Evolutionary conservation across 345 rosid species (phyloP).

Genomic region (Melaleuca alternifolia): DNA sequence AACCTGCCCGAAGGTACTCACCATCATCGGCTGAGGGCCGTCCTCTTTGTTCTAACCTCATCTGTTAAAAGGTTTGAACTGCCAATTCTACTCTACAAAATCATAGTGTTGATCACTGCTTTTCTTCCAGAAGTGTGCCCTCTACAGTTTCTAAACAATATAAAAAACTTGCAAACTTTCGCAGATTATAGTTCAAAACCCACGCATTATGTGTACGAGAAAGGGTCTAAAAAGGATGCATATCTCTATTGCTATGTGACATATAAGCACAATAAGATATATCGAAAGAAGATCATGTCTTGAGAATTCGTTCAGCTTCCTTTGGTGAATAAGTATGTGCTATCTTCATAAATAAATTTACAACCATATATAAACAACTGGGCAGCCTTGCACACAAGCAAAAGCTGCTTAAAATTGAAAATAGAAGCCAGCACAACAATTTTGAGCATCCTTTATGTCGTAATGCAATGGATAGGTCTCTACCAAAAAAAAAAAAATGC

Average conservation of each 20-base stretch:
- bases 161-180: not conserved
- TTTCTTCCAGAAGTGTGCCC: not conserved
- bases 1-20: not conserved
- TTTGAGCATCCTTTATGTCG: not conserved
- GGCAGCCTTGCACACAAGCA: not conserved
- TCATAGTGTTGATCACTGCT: not conserved
- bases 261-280: not conserved
- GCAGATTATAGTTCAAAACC: not conserved
- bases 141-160: not conserved
- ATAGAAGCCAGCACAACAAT: not conserved
- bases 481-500: too few species aligned
- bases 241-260: not conserved
- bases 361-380: not conserved
- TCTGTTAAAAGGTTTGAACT: not conserved
- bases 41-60: not conserved
- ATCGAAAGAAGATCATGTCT: not conserved
- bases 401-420: not conserved
- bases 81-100: not conserved
- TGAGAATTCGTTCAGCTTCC: not conserved
- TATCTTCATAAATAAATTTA: not conserved
- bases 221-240: not conserved
- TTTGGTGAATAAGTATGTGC: not conserved
- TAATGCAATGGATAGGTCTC: not conserved
- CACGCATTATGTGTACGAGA: not conserved
- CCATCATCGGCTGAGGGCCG: not conserved